A percentile compares a stretch with the other conserved stretches of the same genome.
Evolutionary conservation across 2,329 filamentous ascomycete species (phyloP).

Genomic region (Trichophyton equinum): DNA sequence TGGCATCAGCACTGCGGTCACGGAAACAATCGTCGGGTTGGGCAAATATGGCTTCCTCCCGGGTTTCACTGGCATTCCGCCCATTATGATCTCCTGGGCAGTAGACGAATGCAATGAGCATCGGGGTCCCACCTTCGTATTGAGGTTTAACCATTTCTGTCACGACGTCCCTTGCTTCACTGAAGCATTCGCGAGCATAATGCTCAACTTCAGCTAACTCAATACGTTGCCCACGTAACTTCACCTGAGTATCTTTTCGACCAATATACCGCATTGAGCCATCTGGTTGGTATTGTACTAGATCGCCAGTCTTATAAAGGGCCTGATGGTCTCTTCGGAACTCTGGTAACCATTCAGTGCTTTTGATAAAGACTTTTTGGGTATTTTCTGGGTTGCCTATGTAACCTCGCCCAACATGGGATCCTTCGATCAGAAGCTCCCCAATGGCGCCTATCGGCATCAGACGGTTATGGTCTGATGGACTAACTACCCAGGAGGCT

Average conservation of each 20-base stretch:
- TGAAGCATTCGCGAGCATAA: slow-evolving; percentile 32
- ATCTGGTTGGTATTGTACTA: slow-evolving; percentile 18
- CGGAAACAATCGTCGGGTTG: neutral
- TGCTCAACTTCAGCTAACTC: slow-evolving; percentile 80
- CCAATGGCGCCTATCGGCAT: slow-evolving; percentile 29
- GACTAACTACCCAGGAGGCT: slow-evolving; percentile 18
- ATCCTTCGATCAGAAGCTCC: slow-evolving; percentile 30
- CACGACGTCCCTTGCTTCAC: slow-evolving; percentile 2
- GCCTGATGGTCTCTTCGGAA: neutral
- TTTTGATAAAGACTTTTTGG: slow-evolving; percentile 40
- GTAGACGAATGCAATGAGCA: slow-evolving; percentile 4
- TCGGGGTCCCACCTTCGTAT: slow-evolving; percentile 3
- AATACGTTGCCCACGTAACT: slow-evolving; percentile 69
- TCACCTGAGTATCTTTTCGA: slow-evolving; percentile 49
- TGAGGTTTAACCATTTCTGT: slow-evolving; percentile 6
- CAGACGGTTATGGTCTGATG: slow-evolving; percentile 13
- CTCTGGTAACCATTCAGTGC: slow-evolving; percentile 17
- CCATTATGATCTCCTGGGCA: neutral
- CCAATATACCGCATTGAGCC: slow-evolving; percentile 15
- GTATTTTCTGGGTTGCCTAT: slow-evolving; percentile 17
- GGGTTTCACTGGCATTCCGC: neutral
- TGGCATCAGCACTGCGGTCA: neutral
- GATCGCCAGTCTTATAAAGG: slow-evolving; percentile 18
- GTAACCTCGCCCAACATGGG: slow-evolving; percentile 28
- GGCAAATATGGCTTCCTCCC: neutral